Percentiles rank a stretch among this genome's conserved stretches.
These are phyloP conservation scores for Chondrus crispus DNA, from an alignment of 23 red algal species.

Conservation along the genomic window DNA sequence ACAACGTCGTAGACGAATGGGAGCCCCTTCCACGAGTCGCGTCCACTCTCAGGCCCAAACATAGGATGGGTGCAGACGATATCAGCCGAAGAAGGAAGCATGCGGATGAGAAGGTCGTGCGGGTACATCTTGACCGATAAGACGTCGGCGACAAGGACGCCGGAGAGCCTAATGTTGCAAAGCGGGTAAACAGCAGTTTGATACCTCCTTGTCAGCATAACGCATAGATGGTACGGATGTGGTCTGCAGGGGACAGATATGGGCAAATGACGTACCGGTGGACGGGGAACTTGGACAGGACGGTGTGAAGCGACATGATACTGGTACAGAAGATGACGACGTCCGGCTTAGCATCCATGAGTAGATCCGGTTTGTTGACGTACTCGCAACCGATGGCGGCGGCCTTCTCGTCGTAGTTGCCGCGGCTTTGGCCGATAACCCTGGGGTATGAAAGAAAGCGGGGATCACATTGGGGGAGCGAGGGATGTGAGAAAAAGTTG, in stretches of 20 bases:
- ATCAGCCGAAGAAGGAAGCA: constrained; percentile 59
- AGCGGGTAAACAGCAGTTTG: neutral
- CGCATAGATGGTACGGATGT: neutral
- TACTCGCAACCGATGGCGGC: constrained; percentile 70
- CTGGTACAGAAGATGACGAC: constrained; percentile 88
- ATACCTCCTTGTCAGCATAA: neutral
- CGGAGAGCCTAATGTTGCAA: constrained; percentile 12
- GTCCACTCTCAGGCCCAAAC: constrained; percentile 94
- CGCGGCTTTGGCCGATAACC: constrained; percentile 77
- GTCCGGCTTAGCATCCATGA: constrained; percentile 69
- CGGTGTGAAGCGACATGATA: constrained; percentile 81
- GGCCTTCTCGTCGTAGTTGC: constrained; percentile 73
- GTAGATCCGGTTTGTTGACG: constrained; percentile 1
- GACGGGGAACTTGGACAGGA: constrained; percentile 78
- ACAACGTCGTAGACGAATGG: constrained; percentile 96
- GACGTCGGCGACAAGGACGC: constrained; percentile 89
- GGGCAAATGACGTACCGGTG: constrained; percentile 7
- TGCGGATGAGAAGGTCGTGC: constrained; percentile 60
- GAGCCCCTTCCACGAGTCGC: constrained; percentile 75
- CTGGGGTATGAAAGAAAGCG: neutral
- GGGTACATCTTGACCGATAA: constrained; percentile 94
- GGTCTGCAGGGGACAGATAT: neutral
- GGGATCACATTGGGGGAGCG: neutral
- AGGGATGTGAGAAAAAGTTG: neutral
- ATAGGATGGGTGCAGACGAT: constrained; percentile 99